Evolutionary conservation across 345 rosid genomes (phyloP).

Genomic region (Citrus maxima): DNA sequence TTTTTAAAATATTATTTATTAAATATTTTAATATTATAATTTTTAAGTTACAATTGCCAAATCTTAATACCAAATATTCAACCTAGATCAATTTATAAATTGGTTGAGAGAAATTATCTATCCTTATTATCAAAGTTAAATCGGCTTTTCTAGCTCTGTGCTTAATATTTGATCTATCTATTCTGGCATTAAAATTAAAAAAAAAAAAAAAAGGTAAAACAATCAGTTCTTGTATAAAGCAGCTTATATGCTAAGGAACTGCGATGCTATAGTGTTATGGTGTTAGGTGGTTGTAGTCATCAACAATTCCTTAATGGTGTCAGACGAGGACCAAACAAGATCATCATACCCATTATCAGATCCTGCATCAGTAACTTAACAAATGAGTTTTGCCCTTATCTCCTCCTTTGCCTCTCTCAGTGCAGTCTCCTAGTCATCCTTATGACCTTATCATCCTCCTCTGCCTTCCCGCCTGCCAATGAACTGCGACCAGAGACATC

Average conservation of each 20-base stretch:
- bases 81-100: background rate
- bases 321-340: too few relatives aligned
- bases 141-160: background rate
- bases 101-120: background rate
- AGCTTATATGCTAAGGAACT: background rate
- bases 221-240: background rate
- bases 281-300: too few relatives aligned
- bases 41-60: rapidly evolving
- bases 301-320: background rate
- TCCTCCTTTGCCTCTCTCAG: slow-evolving; percentile 64
- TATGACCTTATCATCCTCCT: slow-evolving; percentile 60
- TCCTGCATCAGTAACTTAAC: too few relatives aligned
- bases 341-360: too few relatives aligned
- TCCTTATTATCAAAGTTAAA: background rate
- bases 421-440: slow-evolving; percentile 62
- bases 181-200: background rate
- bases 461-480: slow-evolving; percentile 72
- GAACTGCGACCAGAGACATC: slow-evolving; percentile 40
- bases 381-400: slow-evolving; percentile 33
- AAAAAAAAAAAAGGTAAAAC: too few relatives aligned
- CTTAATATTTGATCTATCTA: background rate
- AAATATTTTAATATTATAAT: too few relatives aligned
- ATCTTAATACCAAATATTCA: background rate
- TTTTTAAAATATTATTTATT: too few relatives aligned
- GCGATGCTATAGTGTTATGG: too few relatives aligned